Conservation (phyloP, 345 rosid species). For the Mercurialis annua region DNA sequence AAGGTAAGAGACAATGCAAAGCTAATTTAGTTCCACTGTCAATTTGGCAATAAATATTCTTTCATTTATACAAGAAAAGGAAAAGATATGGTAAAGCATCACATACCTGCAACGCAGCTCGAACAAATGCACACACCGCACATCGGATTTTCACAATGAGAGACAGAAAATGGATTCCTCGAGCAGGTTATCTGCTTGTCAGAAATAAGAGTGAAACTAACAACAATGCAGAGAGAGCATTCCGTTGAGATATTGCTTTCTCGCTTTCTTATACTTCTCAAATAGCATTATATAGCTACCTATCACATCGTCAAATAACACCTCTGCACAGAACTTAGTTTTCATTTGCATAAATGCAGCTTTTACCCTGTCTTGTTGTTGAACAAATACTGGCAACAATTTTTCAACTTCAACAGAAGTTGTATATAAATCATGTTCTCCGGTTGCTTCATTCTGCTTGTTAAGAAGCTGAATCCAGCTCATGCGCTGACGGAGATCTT, state of each 20-base stretch:
- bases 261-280: slow-evolving; percentile 41
- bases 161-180: background rate
- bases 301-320: slow-evolving; percentile 33
- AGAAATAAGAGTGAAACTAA: slow-evolving; percentile 8
- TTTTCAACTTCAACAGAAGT: slow-evolving; percentile 22
- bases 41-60: too few relatives aligned
- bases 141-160: background rate
- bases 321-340: slow-evolving; percentile 43
- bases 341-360: slow-evolving; percentile 29
- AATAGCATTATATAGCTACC: slow-evolving; percentile 32
- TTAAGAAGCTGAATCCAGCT: slow-evolving; percentile 45
- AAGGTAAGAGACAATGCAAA: background rate
- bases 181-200: background rate
- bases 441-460: slow-evolving; percentile 15
- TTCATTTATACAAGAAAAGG: too few relatives aligned
- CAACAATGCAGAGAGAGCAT: slow-evolving; percentile 46
- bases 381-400: slow-evolving; percentile 15
- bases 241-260: slow-evolving; percentile 53
- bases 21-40: background rate
- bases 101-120: background rate
- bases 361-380: slow-evolving; percentile 33
- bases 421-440: slow-evolving; percentile 15
- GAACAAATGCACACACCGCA: background rate
- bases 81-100: background rate
- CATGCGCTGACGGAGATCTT: slow-evolving; percentile 37